Evolutionary conservation across 2,329 filamentous ascomycete genomes (phyloP), one percentile per base, ranked within the genome.

Genomic region (Hymenotorrendiella dingleyae): DNA sequence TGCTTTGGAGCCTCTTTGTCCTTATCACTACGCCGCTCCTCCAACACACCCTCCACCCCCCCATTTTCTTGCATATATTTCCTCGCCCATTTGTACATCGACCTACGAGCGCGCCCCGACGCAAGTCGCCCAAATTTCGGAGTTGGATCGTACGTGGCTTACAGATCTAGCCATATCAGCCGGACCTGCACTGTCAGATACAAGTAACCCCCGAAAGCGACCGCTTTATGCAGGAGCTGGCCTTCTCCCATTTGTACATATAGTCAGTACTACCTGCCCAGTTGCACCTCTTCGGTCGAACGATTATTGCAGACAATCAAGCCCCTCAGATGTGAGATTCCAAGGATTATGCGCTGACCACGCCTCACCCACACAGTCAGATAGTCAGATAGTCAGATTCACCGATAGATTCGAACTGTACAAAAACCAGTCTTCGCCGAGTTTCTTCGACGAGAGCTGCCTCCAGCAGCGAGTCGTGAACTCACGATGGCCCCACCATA

Each of bases 401-500:
- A n/a, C n/a, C n/a, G n/a, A n/a, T n/a, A n/a, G 37, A 33, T 20
- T 20, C 26, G 33, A 11, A 36, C 11, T 4, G 33, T 23, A 11
- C 27, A 20, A 21, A 17, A 24, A n/a, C 26, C 16, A 27, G 37
- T 28, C 37, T 7, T 27, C 16, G 10, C 12, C 17, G 14, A 16
- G 20, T 29, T 38, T 20, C 24, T 14, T n/a, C 19, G 6, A 12
- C 21, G 11, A 16, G n/a, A 36, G 41, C 26, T 38, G 49, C 42
- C 35, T 27, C 28, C 36, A 49, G 45, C 40, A 42, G 22, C n/a
- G 22, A 45, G 4, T 20, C 42, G 12, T 19, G 4, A 19, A 40
- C 44, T 37, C 21, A 43, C 43, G 33, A 63, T 63, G 59, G 57
- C 54, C 20, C 54, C 56, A 17, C 36, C 50, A 34, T 50, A 59